phyloP scores from a whole-genome alignment of 306 rosid species.

The Prunus persica region DNA sequence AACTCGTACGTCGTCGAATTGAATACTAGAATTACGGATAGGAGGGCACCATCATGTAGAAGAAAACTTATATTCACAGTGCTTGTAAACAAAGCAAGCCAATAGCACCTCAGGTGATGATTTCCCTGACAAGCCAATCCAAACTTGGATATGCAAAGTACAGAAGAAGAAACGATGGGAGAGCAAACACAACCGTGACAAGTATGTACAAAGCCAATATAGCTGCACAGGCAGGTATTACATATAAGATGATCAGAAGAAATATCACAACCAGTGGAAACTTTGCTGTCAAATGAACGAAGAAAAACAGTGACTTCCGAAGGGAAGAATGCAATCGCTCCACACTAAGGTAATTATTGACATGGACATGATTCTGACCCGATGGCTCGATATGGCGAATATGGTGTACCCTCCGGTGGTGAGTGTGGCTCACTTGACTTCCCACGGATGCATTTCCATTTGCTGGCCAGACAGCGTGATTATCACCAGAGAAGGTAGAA shows the following conservation, averaged over 20 bases:
- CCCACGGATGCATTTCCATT: constrained; percentile 47
- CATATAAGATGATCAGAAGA: constrained; percentile 76
- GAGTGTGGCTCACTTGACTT: constrained; percentile 43
- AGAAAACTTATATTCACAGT: constrained; percentile 35
- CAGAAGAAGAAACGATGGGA: constrained; percentile 84
- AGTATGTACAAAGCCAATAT: constrained; percentile 80
- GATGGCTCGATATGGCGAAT: constrained; percentile 46
- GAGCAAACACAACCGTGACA: constrained; percentile 78
- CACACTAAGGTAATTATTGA: constrained; percentile 41
- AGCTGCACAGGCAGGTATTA: constrained; percentile 93
- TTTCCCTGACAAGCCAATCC: constrained; percentile 97
- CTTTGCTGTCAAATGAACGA: constrained; percentile 84
- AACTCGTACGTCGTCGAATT: constrained; percentile 33
- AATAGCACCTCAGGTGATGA: constrained; percentile 48
- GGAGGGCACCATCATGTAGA: constrained; percentile 15
- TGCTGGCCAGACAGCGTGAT: constrained; percentile 44
- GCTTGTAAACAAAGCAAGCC: constrained; percentile 24
- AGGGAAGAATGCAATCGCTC: constrained; percentile 56
- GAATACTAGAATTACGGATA: constrained; percentile 9
- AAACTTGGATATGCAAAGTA: constrained; percentile 94
- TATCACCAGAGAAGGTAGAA: constrained; percentile 54
- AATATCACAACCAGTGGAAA: constrained; percentile 85
- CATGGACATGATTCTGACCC: constrained; percentile 26
- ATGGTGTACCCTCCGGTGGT: constrained; percentile 57
- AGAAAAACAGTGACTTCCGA: constrained; percentile 65